A percentile compares a stretch with the other conserved stretches of the same genome.
These are phyloP conservation scores for Biscutella laevigata DNA, from an alignment of 441 rosid species.

Conservation along the genomic window DNA sequence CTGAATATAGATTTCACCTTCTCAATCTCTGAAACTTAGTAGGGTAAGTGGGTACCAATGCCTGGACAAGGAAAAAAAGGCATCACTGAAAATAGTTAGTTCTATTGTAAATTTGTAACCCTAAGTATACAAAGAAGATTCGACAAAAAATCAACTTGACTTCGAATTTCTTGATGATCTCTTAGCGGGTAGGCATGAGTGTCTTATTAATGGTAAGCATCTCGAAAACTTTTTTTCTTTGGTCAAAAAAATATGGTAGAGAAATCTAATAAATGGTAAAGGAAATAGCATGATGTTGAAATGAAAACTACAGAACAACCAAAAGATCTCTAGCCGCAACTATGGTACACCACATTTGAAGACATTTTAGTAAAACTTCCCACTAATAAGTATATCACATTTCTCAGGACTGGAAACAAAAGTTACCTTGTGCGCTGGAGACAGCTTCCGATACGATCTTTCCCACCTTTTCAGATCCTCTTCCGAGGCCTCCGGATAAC, in stretches of 20 bases:
- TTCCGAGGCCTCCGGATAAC: conserved; percentile 84
- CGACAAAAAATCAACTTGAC: not conserved
- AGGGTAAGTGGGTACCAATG: conserved; percentile 55
- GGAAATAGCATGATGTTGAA: too few species aligned
- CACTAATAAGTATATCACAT: not conserved
- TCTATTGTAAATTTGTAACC: not conserved
- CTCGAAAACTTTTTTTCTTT: too few species aligned
- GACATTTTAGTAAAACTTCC: not conserved
- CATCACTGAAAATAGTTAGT: not conserved
- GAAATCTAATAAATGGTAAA: too few species aligned
- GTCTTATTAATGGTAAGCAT: not conserved
- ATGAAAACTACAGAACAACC: not conserved
- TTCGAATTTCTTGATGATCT: not conserved
- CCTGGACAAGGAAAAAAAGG: conserved; percentile 37
- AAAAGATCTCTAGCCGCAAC: not conserved
- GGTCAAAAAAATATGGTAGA: too few species aligned
- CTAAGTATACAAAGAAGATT: not conserved
- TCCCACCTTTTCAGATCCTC: conserved; percentile 81
- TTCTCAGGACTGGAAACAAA: not conserved
- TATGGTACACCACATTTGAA: not conserved
- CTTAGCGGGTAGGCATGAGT: not conserved
- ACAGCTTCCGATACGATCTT: conserved; percentile 67
- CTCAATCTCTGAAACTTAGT: conserved; percentile 57
- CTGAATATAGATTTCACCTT: conserved; percentile 33
- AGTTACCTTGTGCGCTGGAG: conserved; percentile 62